Conservation (phyloP, 352 stramenopile species). For the Discostella stelligera region DNA sequence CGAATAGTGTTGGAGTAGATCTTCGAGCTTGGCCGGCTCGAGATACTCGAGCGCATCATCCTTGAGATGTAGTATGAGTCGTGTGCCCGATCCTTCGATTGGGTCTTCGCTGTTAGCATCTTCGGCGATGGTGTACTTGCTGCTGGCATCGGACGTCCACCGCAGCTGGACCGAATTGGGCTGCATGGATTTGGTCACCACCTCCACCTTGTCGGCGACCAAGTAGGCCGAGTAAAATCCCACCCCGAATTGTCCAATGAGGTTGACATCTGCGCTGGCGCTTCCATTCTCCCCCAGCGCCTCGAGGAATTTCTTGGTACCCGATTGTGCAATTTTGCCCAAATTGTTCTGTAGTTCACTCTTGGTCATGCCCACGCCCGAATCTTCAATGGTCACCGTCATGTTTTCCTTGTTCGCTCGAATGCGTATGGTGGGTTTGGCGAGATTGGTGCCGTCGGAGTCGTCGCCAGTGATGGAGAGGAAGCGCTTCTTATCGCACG, state of each 20-base stretch:
- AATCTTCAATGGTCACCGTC: constrained; percentile 98
- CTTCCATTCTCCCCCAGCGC: constrained; percentile 90
- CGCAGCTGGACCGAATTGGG: constrained; percentile 88
- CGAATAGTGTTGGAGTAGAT: constrained; percentile 99
- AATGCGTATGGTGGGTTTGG: constrained; percentile 97
- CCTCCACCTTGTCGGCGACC: constrained; percentile 97
- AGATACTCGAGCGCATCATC: constrained; percentile 99
- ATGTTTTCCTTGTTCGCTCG: constrained; percentile 99
- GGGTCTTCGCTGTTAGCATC: constrained; percentile 60
- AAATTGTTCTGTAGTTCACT: constrained; percentile 99
- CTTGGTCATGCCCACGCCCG: constrained; percentile 99
- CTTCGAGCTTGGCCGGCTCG: constrained; percentile 97
- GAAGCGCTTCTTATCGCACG: constrained; percentile 99
- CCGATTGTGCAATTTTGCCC: constrained; percentile 99
- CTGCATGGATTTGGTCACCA: constrained; percentile 99
- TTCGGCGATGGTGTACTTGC: constrained; percentile 95
- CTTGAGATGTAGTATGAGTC: constrained; percentile 97
- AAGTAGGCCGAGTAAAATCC: constrained; percentile 99
- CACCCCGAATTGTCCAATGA: constrained; percentile 99
- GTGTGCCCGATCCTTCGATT: constrained; percentile 89
- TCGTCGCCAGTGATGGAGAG: constrained; percentile 88
- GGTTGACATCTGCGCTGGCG: constrained; percentile 96
- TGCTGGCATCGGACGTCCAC: constrained; percentile 96
- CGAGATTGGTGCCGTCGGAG: constrained; percentile 92
- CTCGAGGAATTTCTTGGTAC: constrained; percentile 99